phyloP scores from a whole-genome alignment of 768 basidiomycete species.

The Rhodotorula graminis region DNA sequence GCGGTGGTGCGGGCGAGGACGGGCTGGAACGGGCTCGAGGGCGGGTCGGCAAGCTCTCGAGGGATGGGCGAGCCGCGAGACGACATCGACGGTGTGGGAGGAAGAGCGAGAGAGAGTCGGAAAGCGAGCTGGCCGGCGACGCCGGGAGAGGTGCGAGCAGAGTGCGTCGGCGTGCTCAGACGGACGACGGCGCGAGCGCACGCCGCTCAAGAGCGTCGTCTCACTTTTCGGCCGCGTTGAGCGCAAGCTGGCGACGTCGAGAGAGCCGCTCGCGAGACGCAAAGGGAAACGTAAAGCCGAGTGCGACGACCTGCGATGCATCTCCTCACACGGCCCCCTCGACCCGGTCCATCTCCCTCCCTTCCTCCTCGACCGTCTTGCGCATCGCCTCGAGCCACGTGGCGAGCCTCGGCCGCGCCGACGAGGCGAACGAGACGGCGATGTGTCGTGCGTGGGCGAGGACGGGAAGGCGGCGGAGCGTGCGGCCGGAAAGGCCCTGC shows the following conservation, averaged over 20 bases:
- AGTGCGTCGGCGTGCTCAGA: not conserved
- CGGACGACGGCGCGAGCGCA: too few relatives aligned
- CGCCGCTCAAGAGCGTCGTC: too few relatives aligned
- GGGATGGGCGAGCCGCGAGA: not conserved
- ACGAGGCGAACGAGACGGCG: slow-evolving; percentile 39
- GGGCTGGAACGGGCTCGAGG: slow-evolving; percentile 14
- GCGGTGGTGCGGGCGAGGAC: not conserved
- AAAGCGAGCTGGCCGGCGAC: not conserved
- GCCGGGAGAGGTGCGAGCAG: not conserved
- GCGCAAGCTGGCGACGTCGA: too few relatives aligned
- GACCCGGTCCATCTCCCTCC: slow-evolving; percentile 43
- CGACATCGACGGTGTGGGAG: not conserved
- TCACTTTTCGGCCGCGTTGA: too few relatives aligned
- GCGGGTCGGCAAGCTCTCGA: not conserved
- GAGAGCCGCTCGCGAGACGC: too few relatives aligned
- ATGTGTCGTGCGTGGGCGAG: slow-evolving; percentile 83
- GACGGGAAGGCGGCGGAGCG: slow-evolving; percentile 86
- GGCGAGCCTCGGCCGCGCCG: slow-evolving; percentile 49
- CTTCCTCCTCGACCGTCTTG: slow-evolving; percentile 57
- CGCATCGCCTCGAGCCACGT: slow-evolving; percentile 83
- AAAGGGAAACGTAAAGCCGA: too few relatives aligned
- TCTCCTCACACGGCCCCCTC: slow-evolving; percentile 10
- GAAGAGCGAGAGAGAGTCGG: not conserved
- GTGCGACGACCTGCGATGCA: too few relatives aligned
- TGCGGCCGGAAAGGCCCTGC: slow-evolving; percentile 88